phyloP scores from a whole-genome alignment of 208 protist genomes.

The Trichomonas gallinae region DNA sequence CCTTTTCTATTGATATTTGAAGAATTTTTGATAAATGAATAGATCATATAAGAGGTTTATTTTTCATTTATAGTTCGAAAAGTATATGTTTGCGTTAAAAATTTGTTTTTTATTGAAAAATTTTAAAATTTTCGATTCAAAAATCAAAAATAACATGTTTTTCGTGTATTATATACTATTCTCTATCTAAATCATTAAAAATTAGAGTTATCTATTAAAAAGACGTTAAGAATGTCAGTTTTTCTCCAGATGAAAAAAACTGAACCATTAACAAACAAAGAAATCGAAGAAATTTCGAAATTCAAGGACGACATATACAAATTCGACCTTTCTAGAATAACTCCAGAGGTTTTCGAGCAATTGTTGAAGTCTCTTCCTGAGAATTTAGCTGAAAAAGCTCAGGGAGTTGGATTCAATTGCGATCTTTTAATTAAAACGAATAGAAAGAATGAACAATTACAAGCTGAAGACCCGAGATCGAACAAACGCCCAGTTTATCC shows the following conservation, averaged over 20 bases:
- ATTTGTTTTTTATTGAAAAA: no score
- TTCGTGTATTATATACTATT: no score
- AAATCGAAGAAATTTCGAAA: neutral
- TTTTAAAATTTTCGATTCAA: no score
- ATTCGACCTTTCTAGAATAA: neutral
- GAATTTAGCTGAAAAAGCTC: neutral
- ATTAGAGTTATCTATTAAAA: no score
- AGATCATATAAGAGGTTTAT: no score
- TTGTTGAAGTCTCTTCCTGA: neutral
- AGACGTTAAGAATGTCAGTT: neutral
- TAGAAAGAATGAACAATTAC: neutral
- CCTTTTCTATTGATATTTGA: no score
- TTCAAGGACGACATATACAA: neutral
- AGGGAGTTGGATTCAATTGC: neutral
- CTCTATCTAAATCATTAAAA: no score
- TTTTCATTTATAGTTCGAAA: no score
- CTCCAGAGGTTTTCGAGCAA: neutral
- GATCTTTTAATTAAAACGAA: neutral
- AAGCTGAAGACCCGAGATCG: neutral
- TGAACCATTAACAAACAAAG: neutral
- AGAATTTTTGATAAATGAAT: no score
- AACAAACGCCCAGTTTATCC: neutral
- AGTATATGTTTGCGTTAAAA: no score
- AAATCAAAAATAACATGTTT: no score
- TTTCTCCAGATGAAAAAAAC: neutral